These are phyloP conservation scores for Penicillium ucsense DNA, from an alignment of 495 filamentous ascomycete genomes.

Conservation along the genomic window DNA sequence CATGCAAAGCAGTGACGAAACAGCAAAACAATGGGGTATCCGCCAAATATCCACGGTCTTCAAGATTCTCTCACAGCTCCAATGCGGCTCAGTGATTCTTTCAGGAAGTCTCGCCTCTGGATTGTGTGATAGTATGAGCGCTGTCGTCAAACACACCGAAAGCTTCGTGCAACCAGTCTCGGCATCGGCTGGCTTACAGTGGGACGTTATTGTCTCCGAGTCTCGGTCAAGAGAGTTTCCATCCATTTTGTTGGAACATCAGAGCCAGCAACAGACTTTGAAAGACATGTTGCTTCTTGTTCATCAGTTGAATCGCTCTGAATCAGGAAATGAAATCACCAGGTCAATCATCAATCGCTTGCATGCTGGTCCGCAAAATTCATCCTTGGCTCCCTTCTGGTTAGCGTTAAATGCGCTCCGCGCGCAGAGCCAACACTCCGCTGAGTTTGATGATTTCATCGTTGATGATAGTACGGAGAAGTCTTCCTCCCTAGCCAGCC, in stretches of 20 bases:
- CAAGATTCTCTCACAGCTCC: slow-evolving; percentile 53
- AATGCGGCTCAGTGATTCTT: slow-evolving; percentile 60
- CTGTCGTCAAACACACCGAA: slow-evolving; percentile 24
- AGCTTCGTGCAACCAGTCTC: slow-evolving; percentile 21
- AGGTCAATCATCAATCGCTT: slow-evolving; percentile 50
- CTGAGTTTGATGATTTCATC: slow-evolving; percentile 59
- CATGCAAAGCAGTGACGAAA: slow-evolving; percentile 80
- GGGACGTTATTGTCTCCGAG: slow-evolving; percentile 16
- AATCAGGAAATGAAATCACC: slow-evolving; percentile 37
- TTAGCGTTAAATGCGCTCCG: slow-evolving; percentile 63
- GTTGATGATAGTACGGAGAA: slow-evolving; percentile 29
- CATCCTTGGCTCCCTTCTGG: slow-evolving; percentile 69
- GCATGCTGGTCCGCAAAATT: slow-evolving; percentile 41
- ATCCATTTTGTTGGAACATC: slow-evolving; percentile 41
- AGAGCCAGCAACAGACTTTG: slow-evolving; percentile 54
- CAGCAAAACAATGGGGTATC: slow-evolving; percentile 59
- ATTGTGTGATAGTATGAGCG: slow-evolving; percentile 36
- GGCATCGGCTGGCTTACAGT: slow-evolving; percentile 5
- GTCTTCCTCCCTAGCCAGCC: slow-evolving; percentile 26
- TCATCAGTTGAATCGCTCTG: slow-evolving; percentile 27
- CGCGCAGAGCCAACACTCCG: slow-evolving; percentile 31
- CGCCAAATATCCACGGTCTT: slow-evolving; percentile 64
- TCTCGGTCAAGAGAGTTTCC: slow-evolving; percentile 36
- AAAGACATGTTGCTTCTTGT: slow-evolving; percentile 40
- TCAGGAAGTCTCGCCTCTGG: slow-evolving; percentile 53